Evolutionary conservation across 208 protist genomes (phyloP).

Genomic region (Wallacemonas sp.): DNA sequence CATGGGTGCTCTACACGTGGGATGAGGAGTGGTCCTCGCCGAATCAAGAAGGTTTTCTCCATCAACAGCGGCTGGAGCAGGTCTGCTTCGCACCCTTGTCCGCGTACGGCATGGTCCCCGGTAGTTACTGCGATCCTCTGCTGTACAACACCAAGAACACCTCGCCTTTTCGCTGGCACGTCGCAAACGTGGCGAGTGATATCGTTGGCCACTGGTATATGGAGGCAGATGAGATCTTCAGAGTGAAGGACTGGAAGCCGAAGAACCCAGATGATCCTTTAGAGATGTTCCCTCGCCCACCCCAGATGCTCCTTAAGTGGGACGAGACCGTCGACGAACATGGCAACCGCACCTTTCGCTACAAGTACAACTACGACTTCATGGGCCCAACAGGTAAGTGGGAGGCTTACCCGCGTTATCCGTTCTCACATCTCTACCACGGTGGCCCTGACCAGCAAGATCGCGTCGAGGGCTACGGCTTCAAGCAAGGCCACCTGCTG

Average conservation of each 20-base stretch:
- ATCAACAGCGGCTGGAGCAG: constrained; percentile 89
- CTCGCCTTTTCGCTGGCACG: constrained; percentile 89
- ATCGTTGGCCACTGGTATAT: constrained; percentile 93
- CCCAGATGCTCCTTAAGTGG: constrained; percentile 83
- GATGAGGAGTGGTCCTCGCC: constrained; percentile 87
- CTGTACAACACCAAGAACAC: constrained; percentile 93
- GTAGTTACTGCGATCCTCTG: constrained; percentile 88
- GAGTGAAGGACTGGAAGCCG: constrained; percentile 90
- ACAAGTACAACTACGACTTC: constrained; percentile 90
- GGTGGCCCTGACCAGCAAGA: constrained; percentile 78
- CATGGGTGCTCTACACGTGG: constrained; percentile 83
- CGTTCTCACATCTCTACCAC: constrained; percentile 83
- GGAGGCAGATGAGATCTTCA: constrained; percentile 86
- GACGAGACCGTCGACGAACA: constrained; percentile 90
- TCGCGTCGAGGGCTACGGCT: constrained; percentile 82
- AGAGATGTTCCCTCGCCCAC: constrained; percentile 89
- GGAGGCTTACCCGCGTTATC: constrained; percentile 89
- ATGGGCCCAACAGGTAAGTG: constrained; percentile 86
- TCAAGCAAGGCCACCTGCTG: constrained; percentile 89
- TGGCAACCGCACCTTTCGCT: constrained; percentile 89
- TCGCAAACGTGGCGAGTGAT: constrained; percentile 74
- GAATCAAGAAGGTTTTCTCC: constrained; percentile 76
- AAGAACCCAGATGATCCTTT: constrained; percentile 87
- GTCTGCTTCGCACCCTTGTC: constrained; percentile 87
- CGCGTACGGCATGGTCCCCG: constrained; percentile 88